Evolutionary conservation across 257 asterid genomes (phyloP).

Genomic region (Plantago ovata): DNA sequence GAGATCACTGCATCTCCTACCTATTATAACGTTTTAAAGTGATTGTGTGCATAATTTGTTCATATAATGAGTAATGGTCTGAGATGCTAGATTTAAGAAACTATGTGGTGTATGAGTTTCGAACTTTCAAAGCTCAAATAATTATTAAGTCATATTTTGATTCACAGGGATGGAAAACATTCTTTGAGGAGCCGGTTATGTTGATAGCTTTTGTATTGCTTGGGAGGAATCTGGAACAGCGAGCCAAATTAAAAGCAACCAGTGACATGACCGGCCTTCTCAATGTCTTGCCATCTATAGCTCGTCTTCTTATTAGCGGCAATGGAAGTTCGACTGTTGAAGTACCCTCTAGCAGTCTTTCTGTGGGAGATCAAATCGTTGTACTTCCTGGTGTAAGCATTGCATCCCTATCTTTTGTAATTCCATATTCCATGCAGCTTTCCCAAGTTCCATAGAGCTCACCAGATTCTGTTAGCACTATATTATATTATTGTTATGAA

Average conservation of each 20-base stretch:
- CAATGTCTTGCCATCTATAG: constrained; percentile 86
- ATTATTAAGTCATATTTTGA: constrained; percentile 23
- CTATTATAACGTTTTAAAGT: too few species aligned
- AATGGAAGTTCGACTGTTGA: constrained; percentile 63
- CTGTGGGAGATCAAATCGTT: constrained; percentile 88
- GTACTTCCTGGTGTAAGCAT: constrained; percentile 95
- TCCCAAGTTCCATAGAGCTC: constrained; percentile 17
- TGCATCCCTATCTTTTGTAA: constrained; percentile 10
- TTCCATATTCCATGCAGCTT: constrained; percentile 16
- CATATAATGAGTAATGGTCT: too few species aligned
- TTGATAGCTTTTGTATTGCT: constrained; percentile 95
- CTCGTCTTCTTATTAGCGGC: constrained; percentile 74
- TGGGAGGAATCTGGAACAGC: constrained; percentile 96
- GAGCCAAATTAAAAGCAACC: constrained; percentile 95
- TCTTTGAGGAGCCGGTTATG: constrained; percentile 99
- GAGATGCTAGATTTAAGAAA: not conserved
- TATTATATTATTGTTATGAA: not conserved
- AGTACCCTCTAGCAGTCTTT: constrained; percentile 79
- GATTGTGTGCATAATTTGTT: too few species aligned
- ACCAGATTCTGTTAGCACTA: constrained; percentile 8
- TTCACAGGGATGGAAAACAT: constrained; percentile 91
- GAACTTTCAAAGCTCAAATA: constrained; percentile 16
- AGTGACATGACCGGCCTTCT: constrained; percentile 98
- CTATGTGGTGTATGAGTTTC: constrained; percentile 10
- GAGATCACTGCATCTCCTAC: too few species aligned